Percentiles rank a stretch among this genome's conserved stretches.
Evolutionary conservation across 805 yeast species (phyloP).

Genomic region (Myxozyma vanderwaltii): DNA sequence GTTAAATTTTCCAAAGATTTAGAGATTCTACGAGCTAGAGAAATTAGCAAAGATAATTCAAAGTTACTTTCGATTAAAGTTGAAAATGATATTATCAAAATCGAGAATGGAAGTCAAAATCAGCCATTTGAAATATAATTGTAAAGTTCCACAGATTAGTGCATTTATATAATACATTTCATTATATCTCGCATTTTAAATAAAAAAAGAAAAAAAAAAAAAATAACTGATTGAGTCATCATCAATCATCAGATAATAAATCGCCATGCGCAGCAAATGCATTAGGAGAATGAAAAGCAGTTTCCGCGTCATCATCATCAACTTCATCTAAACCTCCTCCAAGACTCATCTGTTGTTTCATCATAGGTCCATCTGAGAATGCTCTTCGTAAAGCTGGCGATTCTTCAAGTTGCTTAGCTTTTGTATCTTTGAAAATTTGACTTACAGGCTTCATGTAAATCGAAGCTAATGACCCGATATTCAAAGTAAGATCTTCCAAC

Average conservation of each 20-base stretch:
- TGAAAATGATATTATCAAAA: not conserved
- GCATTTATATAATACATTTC: not conserved
- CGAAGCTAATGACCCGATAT: constrained; percentile 79
- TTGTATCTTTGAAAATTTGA: constrained; percentile 30
- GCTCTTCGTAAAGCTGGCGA: constrained; percentile 28
- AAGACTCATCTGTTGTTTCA: constrained; percentile 7
- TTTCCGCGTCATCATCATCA: not conserved
- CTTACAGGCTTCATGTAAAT: constrained; percentile 66
- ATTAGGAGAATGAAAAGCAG: not conserved
- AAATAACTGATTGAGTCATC: too few species aligned
- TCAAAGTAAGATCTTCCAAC: constrained; percentile 78
- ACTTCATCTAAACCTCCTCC: not conserved
- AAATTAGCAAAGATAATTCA: constrained; percentile 1
- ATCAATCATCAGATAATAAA: constrained; percentile 12
- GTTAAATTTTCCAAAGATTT: constrained; percentile 68
- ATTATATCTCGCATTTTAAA: not conserved
- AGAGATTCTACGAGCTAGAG: constrained; percentile 16
- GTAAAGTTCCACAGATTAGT: not conserved
- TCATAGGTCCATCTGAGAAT: constrained; percentile 1
- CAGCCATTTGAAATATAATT: not conserved
- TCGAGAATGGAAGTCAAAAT: not conserved
- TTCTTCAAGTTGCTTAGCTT: constrained; percentile 22
- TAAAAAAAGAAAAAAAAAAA: not conserved
- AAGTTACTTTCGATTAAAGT: constrained; percentile 15
- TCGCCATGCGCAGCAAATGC: constrained; percentile 13